Conservation (phyloP, 139 green algal genomes). For the Nannochloris sp. region DNA sequence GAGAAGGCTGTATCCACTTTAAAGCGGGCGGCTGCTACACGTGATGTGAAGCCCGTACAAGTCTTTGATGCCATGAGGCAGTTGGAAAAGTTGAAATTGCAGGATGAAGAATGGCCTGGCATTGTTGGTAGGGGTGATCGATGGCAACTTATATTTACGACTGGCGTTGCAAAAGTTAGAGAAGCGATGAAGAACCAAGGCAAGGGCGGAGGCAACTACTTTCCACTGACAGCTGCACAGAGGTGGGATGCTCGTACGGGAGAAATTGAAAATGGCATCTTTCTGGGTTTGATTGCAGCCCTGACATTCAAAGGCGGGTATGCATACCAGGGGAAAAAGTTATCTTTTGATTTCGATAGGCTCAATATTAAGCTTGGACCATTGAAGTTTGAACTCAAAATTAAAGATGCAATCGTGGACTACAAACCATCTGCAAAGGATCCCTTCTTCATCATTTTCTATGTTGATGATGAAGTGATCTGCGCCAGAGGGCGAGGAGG, state of each 20-base stretch:
- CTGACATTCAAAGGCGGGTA: conserved; percentile 34
- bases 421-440: conserved; percentile 10
- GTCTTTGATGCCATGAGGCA: conserved; percentile 17
- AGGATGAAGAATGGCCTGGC: conserved; percentile 13
- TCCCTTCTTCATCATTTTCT: conserved; percentile 42
- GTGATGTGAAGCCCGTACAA: conserved; percentile 8
- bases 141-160: conserved; percentile 39
- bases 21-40: background rate
- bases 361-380: conserved; percentile 29
- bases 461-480: conserved; percentile 31
- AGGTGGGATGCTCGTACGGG: conserved; percentile 24
- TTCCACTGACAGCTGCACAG: conserved; percentile 35
- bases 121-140: conserved; percentile 26
- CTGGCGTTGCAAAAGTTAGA: conserved; percentile 15
- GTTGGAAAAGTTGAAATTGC: conserved; percentile 28
- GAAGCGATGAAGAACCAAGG: conserved; percentile 16
- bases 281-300: conserved; percentile 30
- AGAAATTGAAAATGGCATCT: conserved; percentile 44
- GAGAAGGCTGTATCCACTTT: conserved; percentile 6
- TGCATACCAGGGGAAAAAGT: conserved; percentile 14
- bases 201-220: conserved; percentile 31
- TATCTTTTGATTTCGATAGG: conserved; percentile 39
- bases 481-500: conserved; percentile 31
- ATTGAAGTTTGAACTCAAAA: background rate
- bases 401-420: conserved; percentile 15